Percentiles rank a stretch among this genome's conserved stretches.
These are phyloP conservation scores for Collybia nuda DNA, from an alignment of 768 basidiomycete species.

Conservation along the genomic window DNA sequence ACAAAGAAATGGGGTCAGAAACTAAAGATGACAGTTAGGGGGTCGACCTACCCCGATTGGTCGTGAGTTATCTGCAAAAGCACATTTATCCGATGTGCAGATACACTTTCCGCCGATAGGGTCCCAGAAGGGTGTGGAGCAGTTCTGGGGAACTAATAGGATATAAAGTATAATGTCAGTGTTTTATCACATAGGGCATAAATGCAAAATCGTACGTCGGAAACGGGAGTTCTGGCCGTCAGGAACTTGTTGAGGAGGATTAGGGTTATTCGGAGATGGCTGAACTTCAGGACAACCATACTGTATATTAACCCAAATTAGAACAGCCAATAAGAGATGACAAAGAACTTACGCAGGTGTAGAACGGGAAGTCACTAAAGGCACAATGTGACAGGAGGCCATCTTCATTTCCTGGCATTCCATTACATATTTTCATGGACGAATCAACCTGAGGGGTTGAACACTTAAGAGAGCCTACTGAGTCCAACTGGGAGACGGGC, in stretches of 20 bases:
- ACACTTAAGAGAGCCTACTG: conserved; percentile 59
- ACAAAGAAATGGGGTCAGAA: no score
- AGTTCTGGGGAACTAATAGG: conserved; percentile 61
- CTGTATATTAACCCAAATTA: conserved; percentile 28
- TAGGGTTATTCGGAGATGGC: conserved; percentile 60
- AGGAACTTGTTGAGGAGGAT: conserved; percentile 57
- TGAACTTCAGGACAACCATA: conserved; percentile 67
- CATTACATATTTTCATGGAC: conserved; percentile 67
- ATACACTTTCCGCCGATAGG: conserved; percentile 65
- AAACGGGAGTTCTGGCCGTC: conserved; percentile 46
- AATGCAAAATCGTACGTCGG: conserved; percentile 45
- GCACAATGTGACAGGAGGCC: conserved; percentile 61
- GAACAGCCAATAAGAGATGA: neutral
- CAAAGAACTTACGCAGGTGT: conserved; percentile 59
- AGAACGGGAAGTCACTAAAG: conserved; percentile 79
- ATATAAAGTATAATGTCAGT: neutral
- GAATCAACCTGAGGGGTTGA: conserved; percentile 57
- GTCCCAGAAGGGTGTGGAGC: conserved; percentile 82
- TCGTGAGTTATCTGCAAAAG: conserved; percentile 61
- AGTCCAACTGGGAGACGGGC: conserved; percentile 57
- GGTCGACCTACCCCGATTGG: conserved; percentile 57
- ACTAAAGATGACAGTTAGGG: no score
- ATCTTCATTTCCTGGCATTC: conserved; percentile 65
- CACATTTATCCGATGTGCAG: conserved; percentile 55
- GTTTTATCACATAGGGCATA: neutral